Base-by-base conservation (phyloP, 805 yeast genomes). In the Kodamaea jinghongensis region DNA sequence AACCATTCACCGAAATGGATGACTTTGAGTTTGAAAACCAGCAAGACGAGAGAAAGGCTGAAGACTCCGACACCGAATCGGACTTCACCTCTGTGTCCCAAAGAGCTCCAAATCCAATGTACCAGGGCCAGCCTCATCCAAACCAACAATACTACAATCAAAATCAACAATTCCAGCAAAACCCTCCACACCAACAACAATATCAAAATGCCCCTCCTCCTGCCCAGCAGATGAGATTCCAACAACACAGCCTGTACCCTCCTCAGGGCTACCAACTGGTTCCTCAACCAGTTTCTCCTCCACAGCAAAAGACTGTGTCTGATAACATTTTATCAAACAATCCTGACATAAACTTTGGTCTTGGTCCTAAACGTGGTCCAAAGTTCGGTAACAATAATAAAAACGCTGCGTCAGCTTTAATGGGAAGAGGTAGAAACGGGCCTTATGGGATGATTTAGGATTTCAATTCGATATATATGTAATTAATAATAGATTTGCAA, bases 41-140 rank as follows among this genome's bases (percentile, higher is more conserved):
- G 17, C 42, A 34, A 10, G 38, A 36, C 4, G 33, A 39, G 8
- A 6, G 30, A 17, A 35, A 45, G 11, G 43, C 31, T 4, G 48
- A 48, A 16, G 65, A 58, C 34, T 68, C 73, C 1, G 74, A 68
- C 45, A 55, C 55, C 23, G 78, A 70, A 34, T 83, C 91, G 1
- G 83, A 81, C 52, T 82, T 85, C 59, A 84, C 93, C 1, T 80
- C 88, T 38, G 86, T 85, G 2, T 82, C 90, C 6, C 91, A 84
- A 60, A 69, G 91, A 55, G 89, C 81, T 17, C 71, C 79, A 11
- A 84, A 84, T 51, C 86, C 84, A 12, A 61, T 66, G 17, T 79
- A 76, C 48, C 41, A 52, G 30, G 23, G 23, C 23, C 23, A 20
- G 8, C 23, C 23, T 20, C 8, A 6, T 8, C 23, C 23, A 47